Evolutionary conservation across 169 alveolate species (phyloP), one percentile per base, ranked within the genome.

Genomic region (Plasmodium gonderi): DNA sequence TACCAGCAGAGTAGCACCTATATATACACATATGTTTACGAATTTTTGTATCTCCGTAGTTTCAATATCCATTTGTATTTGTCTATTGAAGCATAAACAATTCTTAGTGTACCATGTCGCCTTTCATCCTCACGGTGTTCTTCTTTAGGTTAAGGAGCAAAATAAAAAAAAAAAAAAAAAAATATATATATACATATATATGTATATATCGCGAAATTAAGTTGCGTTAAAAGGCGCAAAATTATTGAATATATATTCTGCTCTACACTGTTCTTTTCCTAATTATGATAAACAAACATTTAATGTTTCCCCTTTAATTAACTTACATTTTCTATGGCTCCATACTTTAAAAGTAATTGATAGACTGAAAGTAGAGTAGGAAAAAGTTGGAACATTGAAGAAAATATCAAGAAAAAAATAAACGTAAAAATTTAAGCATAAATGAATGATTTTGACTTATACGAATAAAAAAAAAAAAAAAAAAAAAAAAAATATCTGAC

Each of bases 311-410:
- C 42, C 65, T 76, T 83, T 83, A 69, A 68, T 33, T 33, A 33
- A 23, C 31, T 85, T 85, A 85, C 92, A 51, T 54, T 85, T 75
- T 85, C 92, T 14, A 85, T 72, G 47, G 92, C 92, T 36, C 92
- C 92, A 75, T 85, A 85, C 79, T 74, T 85, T 78, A 85, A 51
- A 38, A 85, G 92, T 33, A 85, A 75, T 12, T 75, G 92, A 60
- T 85, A 85, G 42, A 77, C 92, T 85, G 14, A 51, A 45, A 72
- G 38, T n/a, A 23, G 36, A 77, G 47, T 7, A 33, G 40, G 77
- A 17, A 17, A 9, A 49, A 82, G 36, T 69, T 9, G 40, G 40
- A 14, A 12, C 47, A 20, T 54, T 26, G n/a, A n/a, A n/a, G n/a
- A n/a, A 79, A 29, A n/a, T 8, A 4, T 29, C 31, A 8, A 26